Conservation (phyloP, 2,329 filamentous ascomycete species). For the Phialemonium atrogriseum region DNA sequence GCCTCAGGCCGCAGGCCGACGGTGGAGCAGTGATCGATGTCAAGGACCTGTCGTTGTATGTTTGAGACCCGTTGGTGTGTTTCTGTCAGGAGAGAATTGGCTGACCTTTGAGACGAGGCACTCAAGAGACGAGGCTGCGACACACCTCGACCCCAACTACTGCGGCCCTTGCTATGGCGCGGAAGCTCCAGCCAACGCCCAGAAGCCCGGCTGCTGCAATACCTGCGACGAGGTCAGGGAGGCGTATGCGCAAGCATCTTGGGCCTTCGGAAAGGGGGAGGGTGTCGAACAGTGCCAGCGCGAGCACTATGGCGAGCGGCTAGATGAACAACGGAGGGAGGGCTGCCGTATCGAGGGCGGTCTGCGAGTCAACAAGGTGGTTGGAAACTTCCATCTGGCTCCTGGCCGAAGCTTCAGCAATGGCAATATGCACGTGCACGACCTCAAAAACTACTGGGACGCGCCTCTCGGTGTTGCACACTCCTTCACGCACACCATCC, state of each 20-base stretch:
- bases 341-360: conserved; percentile 90
- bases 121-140: conserved; percentile 55
- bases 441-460: conserved; percentile 91
- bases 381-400: conserved; percentile 97
- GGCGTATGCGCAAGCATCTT: conserved; percentile 80
- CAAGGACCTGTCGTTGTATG: conserved; percentile 59
- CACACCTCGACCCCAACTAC: conserved; percentile 83
- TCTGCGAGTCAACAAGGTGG: conserved; percentile 93
- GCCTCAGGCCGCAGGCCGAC: conserved; percentile 62
- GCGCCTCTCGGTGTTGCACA: conserved; percentile 60
- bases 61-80: conserved; percentile 10
- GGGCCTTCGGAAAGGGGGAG: conserved; percentile 90
- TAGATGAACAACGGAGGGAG: conserved; percentile 82
- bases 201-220: conserved; percentile 88
- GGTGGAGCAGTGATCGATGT: conserved; percentile 70
- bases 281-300: conserved; percentile 91
- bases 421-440: conserved; percentile 95
- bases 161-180: conserved; percentile 93
- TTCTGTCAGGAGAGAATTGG: too few relatives aligned
- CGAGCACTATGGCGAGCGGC: conserved; percentile 84
- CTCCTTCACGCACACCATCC: conserved; percentile 82
- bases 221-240: conserved; percentile 96
- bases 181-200: conserved; percentile 57
- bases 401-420: conserved; percentile 94
- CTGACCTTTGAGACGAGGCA: too few relatives aligned